Percentiles rank a stretch among this genome's conserved stretches.
Evolutionary conservation across 1,284 basidiomycete species (phyloP).

Genomic region (Waitea zeae): DNA sequence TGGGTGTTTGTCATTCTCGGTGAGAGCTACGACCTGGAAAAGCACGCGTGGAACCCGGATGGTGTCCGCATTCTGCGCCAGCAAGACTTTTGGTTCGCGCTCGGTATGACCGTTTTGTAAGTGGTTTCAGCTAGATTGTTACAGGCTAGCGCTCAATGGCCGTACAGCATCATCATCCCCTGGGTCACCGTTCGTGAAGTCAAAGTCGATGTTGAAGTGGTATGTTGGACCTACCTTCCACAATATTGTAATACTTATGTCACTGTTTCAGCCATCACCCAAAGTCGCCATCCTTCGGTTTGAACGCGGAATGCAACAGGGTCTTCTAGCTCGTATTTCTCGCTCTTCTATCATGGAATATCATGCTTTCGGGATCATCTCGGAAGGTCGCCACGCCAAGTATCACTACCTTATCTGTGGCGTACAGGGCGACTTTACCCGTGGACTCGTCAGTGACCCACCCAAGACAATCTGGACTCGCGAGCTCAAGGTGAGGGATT

Average conservation of each 20-base stretch:
- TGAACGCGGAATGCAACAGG: slow-evolving; percentile 57
- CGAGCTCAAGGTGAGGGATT: slow-evolving; percentile 32
- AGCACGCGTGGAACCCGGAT: slow-evolving; percentile 20
- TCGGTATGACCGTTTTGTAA: slow-evolving; percentile 23
- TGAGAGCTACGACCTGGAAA: slow-evolving; percentile 22
- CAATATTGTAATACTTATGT: neutral
- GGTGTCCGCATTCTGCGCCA: slow-evolving; percentile 18
- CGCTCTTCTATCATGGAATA: slow-evolving; percentile 50
- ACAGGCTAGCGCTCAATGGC: slow-evolving; percentile 3
- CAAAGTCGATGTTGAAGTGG: slow-evolving; percentile 23
- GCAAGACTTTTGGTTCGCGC: slow-evolving; percentile 27
- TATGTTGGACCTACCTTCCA: slow-evolving; percentile 9
- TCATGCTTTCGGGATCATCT: slow-evolving; percentile 55
- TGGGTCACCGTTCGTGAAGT: slow-evolving; percentile 26
- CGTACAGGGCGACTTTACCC: slow-evolving; percentile 57
- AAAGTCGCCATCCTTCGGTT: slow-evolving; percentile 51
- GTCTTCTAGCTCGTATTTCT: slow-evolving; percentile 46
- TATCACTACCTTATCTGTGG: slow-evolving; percentile 57
- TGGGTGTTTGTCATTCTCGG: slow-evolving; percentile 27
- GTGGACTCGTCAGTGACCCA: slow-evolving; percentile 37
- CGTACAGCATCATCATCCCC: slow-evolving; percentile 19
- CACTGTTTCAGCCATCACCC: slow-evolving; percentile 34
- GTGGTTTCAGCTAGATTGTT: slow-evolving; percentile 5
- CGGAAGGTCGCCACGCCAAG: slow-evolving; percentile 42
- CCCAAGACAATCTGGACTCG: slow-evolving; percentile 53